These are phyloP conservation scores for Phaeotremella fagi DNA, from an alignment of 768 basidiomycete species.

Conservation along the genomic window DNA sequence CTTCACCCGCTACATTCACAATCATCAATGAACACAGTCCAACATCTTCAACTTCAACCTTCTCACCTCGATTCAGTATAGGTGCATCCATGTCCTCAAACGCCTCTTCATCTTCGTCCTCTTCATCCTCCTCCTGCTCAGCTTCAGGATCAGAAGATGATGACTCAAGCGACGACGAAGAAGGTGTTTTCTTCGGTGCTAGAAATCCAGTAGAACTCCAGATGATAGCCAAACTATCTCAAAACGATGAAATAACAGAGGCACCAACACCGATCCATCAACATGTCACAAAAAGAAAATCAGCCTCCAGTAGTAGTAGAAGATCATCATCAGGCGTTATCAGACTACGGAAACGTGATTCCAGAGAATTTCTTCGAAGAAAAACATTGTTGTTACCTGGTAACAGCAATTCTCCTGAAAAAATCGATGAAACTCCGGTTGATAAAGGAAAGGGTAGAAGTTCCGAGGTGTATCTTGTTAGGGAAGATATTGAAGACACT, in stretches of 20 bases:
- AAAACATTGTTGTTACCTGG: constrained; percentile 20
- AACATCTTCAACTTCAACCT: neutral
- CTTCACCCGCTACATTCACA: neutral
- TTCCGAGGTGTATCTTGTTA: neutral
- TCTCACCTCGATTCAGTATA: neutral
- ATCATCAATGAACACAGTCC: neutral
- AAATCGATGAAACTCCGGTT: neutral
- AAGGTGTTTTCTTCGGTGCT: constrained; percentile 31
- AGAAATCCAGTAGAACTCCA: constrained; percentile 13
- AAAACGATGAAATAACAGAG: neutral
- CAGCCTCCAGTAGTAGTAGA: too few relatives aligned
- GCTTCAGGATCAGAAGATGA: neutral
- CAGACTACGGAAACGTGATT: constrained; percentile 29
- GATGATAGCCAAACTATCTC: constrained; percentile 16
- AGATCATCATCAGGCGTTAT: neutral
- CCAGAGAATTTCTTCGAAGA: constrained; percentile 33
- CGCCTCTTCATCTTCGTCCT: neutral
- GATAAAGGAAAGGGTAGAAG: neutral
- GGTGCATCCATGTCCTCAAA: neutral
- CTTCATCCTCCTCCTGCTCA: neutral
- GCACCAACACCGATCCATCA: neutral
- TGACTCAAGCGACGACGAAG: constrained; percentile 13
- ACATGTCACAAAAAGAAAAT: neutral
- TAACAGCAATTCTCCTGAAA: neutral
- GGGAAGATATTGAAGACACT: too few relatives aligned